These are phyloP conservation scores for Zygoascus ofunaensis DNA, from an alignment of 805 yeast genomes.

Conservation along the genomic window DNA sequence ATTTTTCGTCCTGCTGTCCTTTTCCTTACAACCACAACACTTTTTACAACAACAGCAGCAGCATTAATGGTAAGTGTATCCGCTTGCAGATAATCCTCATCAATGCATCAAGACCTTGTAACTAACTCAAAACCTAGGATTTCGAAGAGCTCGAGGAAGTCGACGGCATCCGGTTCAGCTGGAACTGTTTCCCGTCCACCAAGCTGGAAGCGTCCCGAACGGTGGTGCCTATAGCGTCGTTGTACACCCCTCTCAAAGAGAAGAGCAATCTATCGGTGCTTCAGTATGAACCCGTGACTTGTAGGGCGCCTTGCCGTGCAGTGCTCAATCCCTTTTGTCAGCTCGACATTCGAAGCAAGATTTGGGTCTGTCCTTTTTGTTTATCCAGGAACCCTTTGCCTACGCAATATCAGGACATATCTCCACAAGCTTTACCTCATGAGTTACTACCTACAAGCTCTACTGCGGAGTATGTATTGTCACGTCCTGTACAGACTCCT, in stretches of 20 bases:
- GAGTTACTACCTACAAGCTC: constrained; percentile 63
- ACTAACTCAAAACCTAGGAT: constrained; percentile 32
- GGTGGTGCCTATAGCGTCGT: constrained; percentile 88
- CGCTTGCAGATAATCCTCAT: not conserved
- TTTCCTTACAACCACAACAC: not conserved
- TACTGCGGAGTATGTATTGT: constrained; percentile 76
- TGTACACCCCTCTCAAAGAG: constrained; percentile 87
- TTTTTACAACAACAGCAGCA: not conserved
- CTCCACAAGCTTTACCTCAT: constrained; percentile 73
- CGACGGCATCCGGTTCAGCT: constrained; percentile 64
- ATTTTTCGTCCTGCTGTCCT: not conserved
- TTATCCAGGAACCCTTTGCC: constrained; percentile 71
- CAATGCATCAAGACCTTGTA: not conserved
- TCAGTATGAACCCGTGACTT: constrained; percentile 75
- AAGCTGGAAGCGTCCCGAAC: constrained; percentile 82
- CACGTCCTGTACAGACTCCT: constrained; percentile 76
- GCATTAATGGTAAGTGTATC: constrained; percentile 5
- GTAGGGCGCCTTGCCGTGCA: constrained; percentile 75
- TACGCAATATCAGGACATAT: constrained; percentile 69
- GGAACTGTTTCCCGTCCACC: constrained; percentile 85
- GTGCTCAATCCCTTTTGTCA: constrained; percentile 73
- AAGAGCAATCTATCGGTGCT: constrained; percentile 70
- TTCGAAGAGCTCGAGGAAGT: constrained; percentile 52
- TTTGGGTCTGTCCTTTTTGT: constrained; percentile 87
- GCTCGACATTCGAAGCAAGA: constrained; percentile 62